These are phyloP conservation scores for Calocybe cyanea DNA, from an alignment of 768 basidiomycete species.

Conservation along the genomic window DNA sequence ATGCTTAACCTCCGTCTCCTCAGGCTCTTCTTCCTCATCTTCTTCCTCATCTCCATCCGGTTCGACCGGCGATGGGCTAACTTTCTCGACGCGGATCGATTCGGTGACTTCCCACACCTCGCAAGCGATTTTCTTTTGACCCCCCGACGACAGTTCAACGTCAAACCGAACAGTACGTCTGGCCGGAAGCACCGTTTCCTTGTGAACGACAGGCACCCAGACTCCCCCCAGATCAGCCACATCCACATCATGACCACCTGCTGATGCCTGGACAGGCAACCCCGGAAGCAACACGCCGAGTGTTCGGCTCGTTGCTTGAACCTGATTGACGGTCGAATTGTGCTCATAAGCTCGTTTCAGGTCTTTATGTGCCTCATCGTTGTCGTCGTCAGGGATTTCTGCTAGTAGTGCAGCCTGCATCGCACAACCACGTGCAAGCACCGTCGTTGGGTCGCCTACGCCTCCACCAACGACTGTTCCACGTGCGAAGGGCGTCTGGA, in stretches of 20 bases:
- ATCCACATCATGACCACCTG: no score
- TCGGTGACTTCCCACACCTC: slow-evolving; percentile 81
- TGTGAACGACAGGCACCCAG: slow-evolving; percentile 63
- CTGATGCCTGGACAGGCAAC: slow-evolving; percentile 25
- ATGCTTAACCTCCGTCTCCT: slow-evolving; percentile 62
- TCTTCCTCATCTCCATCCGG: slow-evolving; percentile 44
- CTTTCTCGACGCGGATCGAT: slow-evolving; percentile 58
- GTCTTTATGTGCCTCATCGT: slow-evolving; percentile 45
- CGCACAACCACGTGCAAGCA: slow-evolving; percentile 75
- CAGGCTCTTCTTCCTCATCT: slow-evolving; percentile 59
- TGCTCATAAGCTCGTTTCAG: slow-evolving; percentile 46
- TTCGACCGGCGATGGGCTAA: slow-evolving; percentile 42
- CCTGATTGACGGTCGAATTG: slow-evolving; percentile 31
- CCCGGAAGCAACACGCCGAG: slow-evolving; percentile 67
- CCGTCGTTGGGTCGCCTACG: slow-evolving; percentile 71
- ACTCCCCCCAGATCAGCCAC: slow-evolving; percentile 59
- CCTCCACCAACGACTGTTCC: slow-evolving; percentile 72
- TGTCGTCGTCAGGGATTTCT: slow-evolving; percentile 38
- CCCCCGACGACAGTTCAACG: slow-evolving; percentile 39
- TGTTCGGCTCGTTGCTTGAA: slow-evolving; percentile 57
- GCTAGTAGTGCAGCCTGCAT: slow-evolving; percentile 66
- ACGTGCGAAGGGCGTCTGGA: slow-evolving; percentile 61
- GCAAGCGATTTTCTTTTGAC: slow-evolving; percentile 47
- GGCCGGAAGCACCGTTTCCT: slow-evolving; percentile 70
- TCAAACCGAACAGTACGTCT: slow-evolving; percentile 58